A percentile compares a stretch with the other conserved stretches of the same genome.
Conservation (phyloP, 768 basidiomycete genomes). For the Panellus pusillus region DNA sequence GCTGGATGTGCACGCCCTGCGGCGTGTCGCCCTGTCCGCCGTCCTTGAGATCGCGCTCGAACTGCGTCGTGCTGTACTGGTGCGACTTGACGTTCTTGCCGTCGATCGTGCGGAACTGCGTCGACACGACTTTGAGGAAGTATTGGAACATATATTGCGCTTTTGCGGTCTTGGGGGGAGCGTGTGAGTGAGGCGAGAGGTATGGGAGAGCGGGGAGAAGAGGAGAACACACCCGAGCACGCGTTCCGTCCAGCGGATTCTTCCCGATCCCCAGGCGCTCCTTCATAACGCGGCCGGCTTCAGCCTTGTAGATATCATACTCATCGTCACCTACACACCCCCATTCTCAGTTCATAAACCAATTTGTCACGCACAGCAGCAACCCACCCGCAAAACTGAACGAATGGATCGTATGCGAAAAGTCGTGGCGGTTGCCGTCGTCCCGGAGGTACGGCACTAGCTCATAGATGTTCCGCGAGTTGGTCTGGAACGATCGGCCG, state of each 20-base stretch:
- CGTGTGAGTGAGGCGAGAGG: slow-evolving; percentile 1
- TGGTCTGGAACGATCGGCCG: slow-evolving; percentile 91
- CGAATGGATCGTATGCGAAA: slow-evolving; percentile 83
- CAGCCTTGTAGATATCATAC: slow-evolving; percentile 67
- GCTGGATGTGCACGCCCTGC: slow-evolving; percentile 70
- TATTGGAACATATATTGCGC: slow-evolving; percentile 97
- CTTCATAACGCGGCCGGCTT: slow-evolving; percentile 62
- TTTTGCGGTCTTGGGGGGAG: slow-evolving; percentile 58
- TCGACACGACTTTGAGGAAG: slow-evolving; percentile 98
- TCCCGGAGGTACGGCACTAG: slow-evolving; percentile 94
- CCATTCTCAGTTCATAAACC: background rate
- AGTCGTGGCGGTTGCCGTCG: slow-evolving; percentile 87
- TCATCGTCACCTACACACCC: slow-evolving; percentile 67
- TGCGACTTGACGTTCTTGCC: slow-evolving; percentile 83
- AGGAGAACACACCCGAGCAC: slow-evolving; percentile 48
- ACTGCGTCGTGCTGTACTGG: slow-evolving; percentile 95
- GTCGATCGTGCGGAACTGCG: slow-evolving; percentile 84
- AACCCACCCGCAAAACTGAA: slow-evolving; percentile 68
- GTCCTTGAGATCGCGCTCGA: slow-evolving; percentile 85
- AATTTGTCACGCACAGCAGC: background rate
- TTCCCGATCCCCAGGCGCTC: slow-evolving; percentile 67
- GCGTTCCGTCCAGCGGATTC: slow-evolving; percentile 75
- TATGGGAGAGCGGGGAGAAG: too few species aligned
- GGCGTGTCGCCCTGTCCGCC: slow-evolving; percentile 57
- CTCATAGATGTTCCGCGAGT: slow-evolving; percentile 76